Base-by-base conservation (phyloP, 2,329 filamentous ascomycete species). In the Trichoderma endophyticum region DNA sequence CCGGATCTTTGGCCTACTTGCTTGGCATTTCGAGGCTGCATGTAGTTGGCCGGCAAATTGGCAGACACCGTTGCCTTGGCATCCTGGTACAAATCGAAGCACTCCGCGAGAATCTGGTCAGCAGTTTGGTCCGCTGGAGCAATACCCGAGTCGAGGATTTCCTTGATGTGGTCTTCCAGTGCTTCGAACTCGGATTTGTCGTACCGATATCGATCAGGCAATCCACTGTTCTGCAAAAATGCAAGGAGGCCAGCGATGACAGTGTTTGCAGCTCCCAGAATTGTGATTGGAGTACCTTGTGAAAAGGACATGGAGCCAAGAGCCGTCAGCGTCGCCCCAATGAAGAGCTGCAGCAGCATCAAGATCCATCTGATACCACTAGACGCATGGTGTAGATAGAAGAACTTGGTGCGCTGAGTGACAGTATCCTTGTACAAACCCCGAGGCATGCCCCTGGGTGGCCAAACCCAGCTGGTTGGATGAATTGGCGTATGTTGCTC, bases 211-310 rank as follows among this genome's bases (percentile, higher is more conserved):
- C 86, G 79, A 73, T 87, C 84, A 3, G 86, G 86, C 21, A 88
- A 76, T 1, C 86, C 86, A 72, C 85, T 87, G 75, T 88, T 88
- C 77, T 87, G 85, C 71, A 88, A 75, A 18, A 88, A 79, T 3
- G 85, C 86, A 5, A 88, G 80, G 7, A 87, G 75, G 2, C 86
- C 86, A 8, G 86, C 84, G 54, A 83, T 80, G 70, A 86, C 77
- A 0, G 86, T 88, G 76, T 87, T 87, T 71, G 82, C 75, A 6
- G 84, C 85, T 1, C 84, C 86, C 8, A 88, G 82, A n/a, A 83
- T 73, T 3, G 86, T 87, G 70, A 88, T 86, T 18, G 81, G 77
- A 1, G 79, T 82, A 14, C 83, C 82, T 14, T 82, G 70, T 14
- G 77, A 72, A 28, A 75, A 71, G 8, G 82, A 79, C 66, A 84